Conservation (phyloP, 169 alveolate species). For the Toxoplasma gondii region DNA sequence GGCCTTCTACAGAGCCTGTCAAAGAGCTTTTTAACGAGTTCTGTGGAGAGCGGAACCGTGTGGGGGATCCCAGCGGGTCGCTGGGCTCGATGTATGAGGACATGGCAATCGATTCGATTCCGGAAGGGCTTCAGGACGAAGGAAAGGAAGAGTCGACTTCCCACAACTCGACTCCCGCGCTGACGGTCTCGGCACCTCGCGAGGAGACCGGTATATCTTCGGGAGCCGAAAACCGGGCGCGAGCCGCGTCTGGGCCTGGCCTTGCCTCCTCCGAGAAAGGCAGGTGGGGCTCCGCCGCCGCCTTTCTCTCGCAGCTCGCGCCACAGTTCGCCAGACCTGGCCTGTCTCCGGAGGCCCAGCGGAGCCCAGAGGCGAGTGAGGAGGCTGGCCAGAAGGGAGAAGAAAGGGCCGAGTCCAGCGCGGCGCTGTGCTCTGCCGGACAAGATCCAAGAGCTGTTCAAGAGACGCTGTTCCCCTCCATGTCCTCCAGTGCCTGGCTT, state of each 20-base stretch:
- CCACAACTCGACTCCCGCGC: no score
- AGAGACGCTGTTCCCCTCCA: conserved; percentile 7
- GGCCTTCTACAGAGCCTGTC: no score
- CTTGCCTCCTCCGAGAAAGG: background rate
- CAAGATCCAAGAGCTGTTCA: background rate
- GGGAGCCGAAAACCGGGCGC: background rate
- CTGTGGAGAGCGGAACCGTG: no score
- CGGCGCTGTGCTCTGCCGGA: background rate
- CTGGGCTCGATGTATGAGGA: conserved; percentile 26
- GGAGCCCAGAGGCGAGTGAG: background rate
- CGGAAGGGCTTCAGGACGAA: background rate
- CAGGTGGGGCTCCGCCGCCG: background rate
- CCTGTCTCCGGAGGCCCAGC: background rate
- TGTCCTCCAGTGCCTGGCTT: conserved; percentile 14
- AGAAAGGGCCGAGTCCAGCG: background rate
- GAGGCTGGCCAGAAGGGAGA: background rate
- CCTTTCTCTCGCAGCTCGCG: background rate
- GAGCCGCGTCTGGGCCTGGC: background rate
- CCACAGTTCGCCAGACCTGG: background rate
- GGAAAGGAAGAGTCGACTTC: background rate
- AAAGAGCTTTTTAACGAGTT: no score
- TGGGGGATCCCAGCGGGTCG: background rate
- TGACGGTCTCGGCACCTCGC: no score
- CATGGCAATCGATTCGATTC: background rate
- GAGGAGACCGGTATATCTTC: background rate